phyloP scores from a whole-genome alignment of 805 yeast species.

The Saccharomycopsis oosterbeekiorum region DNA sequence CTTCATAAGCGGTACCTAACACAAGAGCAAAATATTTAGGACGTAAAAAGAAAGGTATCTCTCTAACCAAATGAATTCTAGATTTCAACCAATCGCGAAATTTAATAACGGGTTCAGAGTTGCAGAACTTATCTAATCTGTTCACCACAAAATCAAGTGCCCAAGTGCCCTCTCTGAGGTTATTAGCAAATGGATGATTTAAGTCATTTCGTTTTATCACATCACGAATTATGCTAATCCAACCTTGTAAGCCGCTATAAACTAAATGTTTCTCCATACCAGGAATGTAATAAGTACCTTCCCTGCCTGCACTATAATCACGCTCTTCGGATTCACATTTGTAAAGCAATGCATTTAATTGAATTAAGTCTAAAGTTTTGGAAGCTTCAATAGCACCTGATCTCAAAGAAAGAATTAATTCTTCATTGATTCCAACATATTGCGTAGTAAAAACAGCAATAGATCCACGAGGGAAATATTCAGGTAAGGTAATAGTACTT shows the following conservation, averaged over 20 bases:
- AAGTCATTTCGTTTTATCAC: constrained; percentile 63
- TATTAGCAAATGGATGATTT: constrained; percentile 75
- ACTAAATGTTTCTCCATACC: constrained; percentile 52
- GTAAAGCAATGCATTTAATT: constrained; percentile 66
- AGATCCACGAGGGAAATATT: constrained; percentile 77
- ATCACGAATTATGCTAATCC: constrained; percentile 59
- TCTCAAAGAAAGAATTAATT: constrained; percentile 57
- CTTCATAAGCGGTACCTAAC: constrained; percentile 77
- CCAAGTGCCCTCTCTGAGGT: constrained; percentile 80
- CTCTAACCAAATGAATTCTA: constrained; percentile 52
- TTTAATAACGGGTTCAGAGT: constrained; percentile 37
- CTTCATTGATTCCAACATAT: constrained; percentile 53
- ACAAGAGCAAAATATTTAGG: constrained; percentile 83
- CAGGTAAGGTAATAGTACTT: constrained; percentile 49
- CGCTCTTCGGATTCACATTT: constrained; percentile 81
- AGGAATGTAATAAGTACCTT: constrained; percentile 71
- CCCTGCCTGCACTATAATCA: constrained; percentile 61
- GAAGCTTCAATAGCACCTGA: constrained; percentile 74
- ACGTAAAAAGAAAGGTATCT: constrained; percentile 66
- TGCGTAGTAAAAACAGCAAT: constrained; percentile 73
- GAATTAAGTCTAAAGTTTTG: constrained; percentile 45
- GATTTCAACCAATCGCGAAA: constrained; percentile 61
- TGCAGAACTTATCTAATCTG: constrained; percentile 48
- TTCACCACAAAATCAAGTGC: constrained; percentile 67
- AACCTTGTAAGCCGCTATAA: constrained; percentile 91